phyloP scores from a whole-genome alignment of 164 flowering plant genomes.

The Annona squamosa region DNA sequence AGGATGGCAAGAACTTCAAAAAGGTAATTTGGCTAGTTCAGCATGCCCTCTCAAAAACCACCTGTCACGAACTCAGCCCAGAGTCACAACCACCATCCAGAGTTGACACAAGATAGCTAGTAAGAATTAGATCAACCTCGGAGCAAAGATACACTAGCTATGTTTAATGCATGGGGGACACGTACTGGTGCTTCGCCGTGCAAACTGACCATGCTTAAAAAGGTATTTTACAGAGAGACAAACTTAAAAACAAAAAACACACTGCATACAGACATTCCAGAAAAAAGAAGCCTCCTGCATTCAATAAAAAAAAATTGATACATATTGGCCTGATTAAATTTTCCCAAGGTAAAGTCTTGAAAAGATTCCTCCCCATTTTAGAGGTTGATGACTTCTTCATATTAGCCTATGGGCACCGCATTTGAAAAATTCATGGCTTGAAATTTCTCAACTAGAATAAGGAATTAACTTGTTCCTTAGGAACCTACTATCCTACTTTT shows the following conservation, averaged over 20 bases:
- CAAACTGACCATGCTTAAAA: not conserved
- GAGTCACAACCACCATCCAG: not conserved
- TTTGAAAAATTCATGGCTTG: not conserved
- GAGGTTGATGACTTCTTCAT: not conserved
- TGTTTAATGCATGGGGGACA: not conserved
- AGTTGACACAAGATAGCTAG: not conserved
- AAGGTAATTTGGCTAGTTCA: constrained; percentile 25
- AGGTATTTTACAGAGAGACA: not conserved
- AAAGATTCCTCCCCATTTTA: not conserved
- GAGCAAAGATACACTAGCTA: not conserved
- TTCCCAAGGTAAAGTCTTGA: not conserved
- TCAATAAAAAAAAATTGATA: too few species aligned
- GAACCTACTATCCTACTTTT: not conserved
- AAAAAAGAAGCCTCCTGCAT: not conserved
- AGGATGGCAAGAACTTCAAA: constrained; percentile 39
- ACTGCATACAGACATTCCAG: too few species aligned
- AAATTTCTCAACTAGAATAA: not conserved
- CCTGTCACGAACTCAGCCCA: not conserved
- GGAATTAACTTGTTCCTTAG: not conserved
- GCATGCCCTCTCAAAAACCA: not conserved
- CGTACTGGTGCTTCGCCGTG: not conserved
- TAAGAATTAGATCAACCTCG: not conserved
- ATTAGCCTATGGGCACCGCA: not conserved
- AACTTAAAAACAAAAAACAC: not conserved
- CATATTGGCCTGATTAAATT: not conserved